Conservation (phyloP, 768 basidiomycete genomes). For the Guyanaporus albipodus region DNA sequence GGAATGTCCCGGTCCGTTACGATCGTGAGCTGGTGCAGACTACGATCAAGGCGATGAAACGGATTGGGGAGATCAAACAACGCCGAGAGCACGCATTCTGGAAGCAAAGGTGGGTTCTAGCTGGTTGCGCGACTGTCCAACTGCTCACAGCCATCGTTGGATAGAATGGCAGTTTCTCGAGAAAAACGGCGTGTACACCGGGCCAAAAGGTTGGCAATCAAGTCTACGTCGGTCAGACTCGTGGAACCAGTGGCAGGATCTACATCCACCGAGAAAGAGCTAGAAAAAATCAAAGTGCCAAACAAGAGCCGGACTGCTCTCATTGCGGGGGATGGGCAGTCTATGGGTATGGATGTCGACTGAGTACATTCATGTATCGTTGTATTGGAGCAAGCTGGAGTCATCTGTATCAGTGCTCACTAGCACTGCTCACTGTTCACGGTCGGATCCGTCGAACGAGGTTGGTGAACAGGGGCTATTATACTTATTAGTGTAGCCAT, state of each 20-base stretch:
- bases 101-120: slow-evolving; percentile 71
- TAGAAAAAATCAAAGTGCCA: slow-evolving; percentile 76
- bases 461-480: too few relatives aligned
- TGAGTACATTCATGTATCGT: slow-evolving; percentile 37
- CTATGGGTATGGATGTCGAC: slow-evolving; percentile 91
- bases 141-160: neutral
- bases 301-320: slow-evolving; percentile 67
- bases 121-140: neutral
- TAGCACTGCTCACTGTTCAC: too few relatives aligned
- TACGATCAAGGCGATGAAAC: slow-evolving; percentile 95
- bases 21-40: slow-evolving; percentile 90
- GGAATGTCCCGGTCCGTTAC: slow-evolving; percentile 96
- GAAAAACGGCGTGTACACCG: slow-evolving; percentile 76
- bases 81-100: slow-evolving; percentile 93
- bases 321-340: slow-evolving; percentile 75
- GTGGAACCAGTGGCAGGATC: slow-evolving; percentile 57
- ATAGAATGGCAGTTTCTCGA: slow-evolving; percentile 79
- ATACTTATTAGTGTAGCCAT: slow-evolving; percentile 17
- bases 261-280: slow-evolving; percentile 44
- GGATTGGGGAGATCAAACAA: slow-evolving; percentile 87
- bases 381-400: neutral
- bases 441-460: too few relatives aligned
- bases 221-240: slow-evolving; percentile 54
- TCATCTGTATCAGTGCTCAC: too few relatives aligned
- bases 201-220: slow-evolving; percentile 56